Percentiles rank a stretch among this genome's conserved stretches.
Conservation (phyloP, 73 alveolate genomes). For the Paramecium caudatum region DNA sequence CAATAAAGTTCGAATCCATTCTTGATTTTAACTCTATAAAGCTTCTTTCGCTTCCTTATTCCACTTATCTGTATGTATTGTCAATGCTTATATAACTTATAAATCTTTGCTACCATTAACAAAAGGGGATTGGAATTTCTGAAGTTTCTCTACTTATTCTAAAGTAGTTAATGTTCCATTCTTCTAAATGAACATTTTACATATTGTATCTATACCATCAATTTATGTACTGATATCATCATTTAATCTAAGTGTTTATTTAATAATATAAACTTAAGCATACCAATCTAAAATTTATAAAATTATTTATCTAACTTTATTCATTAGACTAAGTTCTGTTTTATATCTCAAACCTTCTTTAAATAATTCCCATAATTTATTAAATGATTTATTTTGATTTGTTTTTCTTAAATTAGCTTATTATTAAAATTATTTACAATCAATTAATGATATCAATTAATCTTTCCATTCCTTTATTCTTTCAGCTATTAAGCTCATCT, state of each 20-base stretch:
- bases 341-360: slow-evolving; percentile 47
- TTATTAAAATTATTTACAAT: not conserved
- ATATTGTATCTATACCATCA: slow-evolving; percentile 4
- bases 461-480: slow-evolving; percentile 6
- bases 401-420: not conserved
- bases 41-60: slow-evolving; percentile 5
- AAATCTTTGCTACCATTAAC: slow-evolving; percentile 18
- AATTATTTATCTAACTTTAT: not conserved
- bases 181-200: slow-evolving; percentile 5
- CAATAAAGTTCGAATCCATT: not conserved
- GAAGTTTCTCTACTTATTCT: slow-evolving; percentile 7
- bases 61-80: slow-evolving; percentile 11
- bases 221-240: not conserved
- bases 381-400: not conserved
- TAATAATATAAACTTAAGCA: slow-evolving; percentile 34
- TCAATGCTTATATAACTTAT: slow-evolving; percentile 13
- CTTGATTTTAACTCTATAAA: not conserved
- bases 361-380: slow-evolving; percentile 51
- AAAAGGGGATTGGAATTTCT: slow-evolving; percentile 32
- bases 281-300: slow-evolving; percentile 31
- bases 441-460: not conserved
- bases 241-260: slow-evolving; percentile 15
- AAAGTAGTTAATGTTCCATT: not conserved
- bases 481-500: not conserved
- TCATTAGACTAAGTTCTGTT: not conserved